phyloP scores from a whole-genome alignment of 257 asterid genomes.

The Primulina eburnea region DNA sequence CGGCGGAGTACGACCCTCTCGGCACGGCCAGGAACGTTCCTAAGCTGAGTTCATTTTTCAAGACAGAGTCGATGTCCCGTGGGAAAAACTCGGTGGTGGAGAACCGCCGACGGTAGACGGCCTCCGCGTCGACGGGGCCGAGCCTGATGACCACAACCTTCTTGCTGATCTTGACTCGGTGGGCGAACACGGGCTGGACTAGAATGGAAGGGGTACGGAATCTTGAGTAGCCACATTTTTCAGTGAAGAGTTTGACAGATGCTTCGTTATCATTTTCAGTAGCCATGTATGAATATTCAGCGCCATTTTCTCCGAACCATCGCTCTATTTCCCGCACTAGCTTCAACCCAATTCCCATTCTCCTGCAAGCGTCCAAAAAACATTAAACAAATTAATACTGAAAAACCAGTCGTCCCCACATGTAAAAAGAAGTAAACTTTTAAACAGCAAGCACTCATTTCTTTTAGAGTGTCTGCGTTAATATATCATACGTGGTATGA shows the following conservation, averaged over 20 bases:
- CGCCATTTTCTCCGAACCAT: slow-evolving; percentile 76
- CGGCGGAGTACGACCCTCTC: slow-evolving; percentile 26
- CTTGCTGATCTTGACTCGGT: slow-evolving; percentile 33
- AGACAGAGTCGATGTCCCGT: slow-evolving; percentile 67
- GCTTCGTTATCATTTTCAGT: slow-evolving; percentile 86
- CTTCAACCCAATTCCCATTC: slow-evolving; percentile 79
- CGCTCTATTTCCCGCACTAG: slow-evolving; percentile 58
- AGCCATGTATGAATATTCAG: slow-evolving; percentile 82
- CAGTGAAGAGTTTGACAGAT: slow-evolving; percentile 65
- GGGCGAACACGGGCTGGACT: slow-evolving; percentile 84
- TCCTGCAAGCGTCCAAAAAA: slow-evolving; percentile 36
- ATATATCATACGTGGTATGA: slow-evolving; percentile 6
- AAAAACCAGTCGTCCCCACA: slow-evolving; percentile 5
- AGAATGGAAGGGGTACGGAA: slow-evolving; percentile 78
- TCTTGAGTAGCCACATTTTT: slow-evolving; percentile 68
- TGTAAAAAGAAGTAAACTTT: not conserved
- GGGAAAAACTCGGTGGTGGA: slow-evolving; percentile 85
- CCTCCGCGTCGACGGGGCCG: slow-evolving; percentile 53
- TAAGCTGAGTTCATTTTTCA: slow-evolving; percentile 49
- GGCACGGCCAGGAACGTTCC: slow-evolving; percentile 79
- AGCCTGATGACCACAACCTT: slow-evolving; percentile 49
- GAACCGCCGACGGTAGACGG: slow-evolving; percentile 59
- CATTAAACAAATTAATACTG: not conserved
- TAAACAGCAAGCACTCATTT: slow-evolving; percentile 2
- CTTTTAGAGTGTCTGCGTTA: not conserved